Conservation (phyloP, 169 alveolate species). For the Perkinsus chesapeaki region DNA sequence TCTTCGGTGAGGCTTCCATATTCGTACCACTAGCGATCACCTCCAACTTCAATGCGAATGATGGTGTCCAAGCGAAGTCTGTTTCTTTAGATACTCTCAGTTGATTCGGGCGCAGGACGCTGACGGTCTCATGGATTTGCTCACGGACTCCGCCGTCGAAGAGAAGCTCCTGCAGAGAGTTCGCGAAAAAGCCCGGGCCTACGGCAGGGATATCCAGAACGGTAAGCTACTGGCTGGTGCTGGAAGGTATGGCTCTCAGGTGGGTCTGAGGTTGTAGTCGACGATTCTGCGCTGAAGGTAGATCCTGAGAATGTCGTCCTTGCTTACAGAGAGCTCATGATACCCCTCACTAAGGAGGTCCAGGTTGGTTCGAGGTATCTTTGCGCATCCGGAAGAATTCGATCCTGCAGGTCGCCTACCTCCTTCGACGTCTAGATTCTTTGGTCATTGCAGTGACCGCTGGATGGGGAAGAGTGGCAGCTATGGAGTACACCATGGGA, state of each 20-base stretch:
- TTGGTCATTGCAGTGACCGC: neutral
- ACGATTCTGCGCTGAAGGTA: neutral
- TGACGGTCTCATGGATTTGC: neutral
- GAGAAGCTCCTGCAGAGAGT: neutral
- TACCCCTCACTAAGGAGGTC: constrained; percentile 11
- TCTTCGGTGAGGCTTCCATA: no score
- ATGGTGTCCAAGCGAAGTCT: no score
- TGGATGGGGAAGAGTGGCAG: neutral
- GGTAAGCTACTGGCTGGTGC: neutral
- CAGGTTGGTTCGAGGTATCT: neutral
- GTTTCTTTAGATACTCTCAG: neutral
- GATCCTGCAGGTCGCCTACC: neutral
- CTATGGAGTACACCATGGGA: neutral
- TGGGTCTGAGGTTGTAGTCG: neutral
- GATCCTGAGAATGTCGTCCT: neutral
- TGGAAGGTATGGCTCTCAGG: neutral
- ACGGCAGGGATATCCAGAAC: neutral
- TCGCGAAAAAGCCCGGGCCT: constrained; percentile 4
- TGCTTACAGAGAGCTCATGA: neutral
- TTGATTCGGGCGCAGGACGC: neutral
- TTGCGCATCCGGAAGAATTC: no score
- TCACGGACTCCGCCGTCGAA: constrained; percentile 1
- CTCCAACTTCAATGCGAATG: no score
- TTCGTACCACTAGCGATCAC: no score
- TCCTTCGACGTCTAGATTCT: neutral